Conservation (phyloP, 371 early-diverging fungal species). For the Mortierella sp. region DNA sequence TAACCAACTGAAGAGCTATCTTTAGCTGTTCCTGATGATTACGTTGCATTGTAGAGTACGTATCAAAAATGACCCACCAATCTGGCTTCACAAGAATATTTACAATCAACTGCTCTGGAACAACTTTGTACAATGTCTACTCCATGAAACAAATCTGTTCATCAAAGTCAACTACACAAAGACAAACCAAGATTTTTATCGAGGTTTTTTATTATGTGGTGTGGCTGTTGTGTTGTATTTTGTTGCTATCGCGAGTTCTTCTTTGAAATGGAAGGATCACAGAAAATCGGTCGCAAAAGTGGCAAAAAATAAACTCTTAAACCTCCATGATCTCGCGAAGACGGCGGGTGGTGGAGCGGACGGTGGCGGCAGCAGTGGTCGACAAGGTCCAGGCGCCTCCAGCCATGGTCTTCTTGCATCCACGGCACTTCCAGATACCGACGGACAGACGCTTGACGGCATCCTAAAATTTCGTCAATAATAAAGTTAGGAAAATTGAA, state of each 20-base stretch:
- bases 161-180: background rate
- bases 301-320: conserved; percentile 64
- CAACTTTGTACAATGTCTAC: too few relatives aligned
- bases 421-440: conserved; percentile 99
- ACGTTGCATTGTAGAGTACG: too few relatives aligned
- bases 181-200: background rate
- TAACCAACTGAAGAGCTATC: too few relatives aligned
- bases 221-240: conserved; percentile 2
- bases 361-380: conserved; percentile 93
- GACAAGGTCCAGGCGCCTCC: conserved; percentile 99
- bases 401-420: conserved; percentile 96
- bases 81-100: too few relatives aligned
- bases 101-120: too few relatives aligned
- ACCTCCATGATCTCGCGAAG: conserved; percentile 94
- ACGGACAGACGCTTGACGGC: conserved; percentile 97
- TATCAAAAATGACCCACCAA: too few relatives aligned
- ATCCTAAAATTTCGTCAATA: conserved; percentile 69
- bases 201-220: conserved; percentile 6
- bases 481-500: conserved; percentile 76
- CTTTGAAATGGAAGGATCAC: background rate
- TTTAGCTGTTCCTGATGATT: too few relatives aligned
- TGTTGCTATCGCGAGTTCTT: conserved; percentile 1
- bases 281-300: background rate
- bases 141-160: too few relatives aligned
- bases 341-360: conserved; percentile 97